These are phyloP conservation scores for Thermomyces lanuginosus DNA, from an alignment of 2,329 filamentous ascomycete genomes.

Conservation along the genomic window DNA sequence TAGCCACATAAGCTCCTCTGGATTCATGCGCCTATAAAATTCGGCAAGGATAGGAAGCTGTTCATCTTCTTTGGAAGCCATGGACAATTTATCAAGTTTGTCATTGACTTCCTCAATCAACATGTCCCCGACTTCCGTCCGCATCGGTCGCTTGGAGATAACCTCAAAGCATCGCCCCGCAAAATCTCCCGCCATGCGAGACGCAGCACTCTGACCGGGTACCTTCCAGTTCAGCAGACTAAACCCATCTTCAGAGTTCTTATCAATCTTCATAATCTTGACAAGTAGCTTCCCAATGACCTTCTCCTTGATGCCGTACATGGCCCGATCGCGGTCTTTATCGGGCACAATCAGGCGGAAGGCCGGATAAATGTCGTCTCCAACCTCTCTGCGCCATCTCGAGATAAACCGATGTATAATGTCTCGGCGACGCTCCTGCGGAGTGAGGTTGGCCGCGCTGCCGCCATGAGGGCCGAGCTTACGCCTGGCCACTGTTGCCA, in stretches of 20 bases:
- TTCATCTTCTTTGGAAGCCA: conserved; percentile 61
- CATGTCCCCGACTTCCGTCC: conserved; percentile 58
- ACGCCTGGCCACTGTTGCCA: conserved; percentile 29
- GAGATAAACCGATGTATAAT: conserved; percentile 78
- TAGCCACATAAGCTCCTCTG: conserved; percentile 85
- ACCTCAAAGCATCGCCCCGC: conserved; percentile 77
- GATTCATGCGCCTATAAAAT: conserved; percentile 83
- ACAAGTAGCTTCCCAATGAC: conserved; percentile 80
- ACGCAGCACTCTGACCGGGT: conserved; percentile 50
- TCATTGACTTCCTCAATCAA: conserved; percentile 80
- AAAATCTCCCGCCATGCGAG: conserved; percentile 72
- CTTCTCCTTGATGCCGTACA: conserved; percentile 90
- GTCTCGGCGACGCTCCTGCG: conserved; percentile 60
- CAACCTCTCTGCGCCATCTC: conserved; percentile 75
- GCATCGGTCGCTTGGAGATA: conserved; percentile 66
- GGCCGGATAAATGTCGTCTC: conserved; percentile 82
- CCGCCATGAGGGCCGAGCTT: conserved; percentile 45
- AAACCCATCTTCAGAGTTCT: conserved; percentile 73
- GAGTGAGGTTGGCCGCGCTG: conserved; percentile 36
- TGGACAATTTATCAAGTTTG: conserved; percentile 61
- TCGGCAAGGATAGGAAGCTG: conserved; percentile 65
- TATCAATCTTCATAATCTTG: conserved; percentile 80
- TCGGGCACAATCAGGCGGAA: conserved; percentile 82
- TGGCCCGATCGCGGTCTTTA: conserved; percentile 77
- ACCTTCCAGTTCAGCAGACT: conserved; percentile 84